Evolutionary conservation across 2,329 filamentous ascomycete species (phyloP), one percentile per base, ranked within the genome.

Genomic region (Phialophora macrospora): DNA sequence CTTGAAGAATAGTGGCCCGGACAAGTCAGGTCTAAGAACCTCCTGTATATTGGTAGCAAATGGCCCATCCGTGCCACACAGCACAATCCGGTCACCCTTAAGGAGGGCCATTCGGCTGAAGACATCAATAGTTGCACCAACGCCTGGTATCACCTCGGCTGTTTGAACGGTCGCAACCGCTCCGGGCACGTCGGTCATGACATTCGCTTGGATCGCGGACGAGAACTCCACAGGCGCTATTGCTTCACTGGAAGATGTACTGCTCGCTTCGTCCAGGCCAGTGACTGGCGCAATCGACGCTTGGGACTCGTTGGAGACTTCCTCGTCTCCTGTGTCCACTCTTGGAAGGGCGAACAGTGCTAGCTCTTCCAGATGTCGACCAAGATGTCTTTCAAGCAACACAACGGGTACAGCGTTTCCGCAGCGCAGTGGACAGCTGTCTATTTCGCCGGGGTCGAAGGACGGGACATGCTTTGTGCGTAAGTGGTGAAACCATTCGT

Each of bases 321-420:
- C 56, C 4, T 60, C 54, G 44, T 62, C 52, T 24, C 34, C 32
- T 7, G 59, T 57, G 20, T 49, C 52, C 2, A 9, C 8, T 26
- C 62, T 67, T 22, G 68, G 68, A 17, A 70, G 54, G 6, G 62
- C 70, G 61, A 71, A 73, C 2, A 72, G 59, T 11, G 72, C 71
- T 12, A 74, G 57, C 22, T 73, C 71, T 54, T 73, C 64, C 34
- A 73, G 48, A 64, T 74, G 72, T 11, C 63, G 49, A 9, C 55
- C 71, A 34, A 74, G 48, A 60, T 74, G 72, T 17, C 57, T 54
- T 41, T 70, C 63, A 28, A 59, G 48, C 22, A 32, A 24, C 17
- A 62, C n/a, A 24, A 24, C 44, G 6, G 60, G 60, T 17, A 51
- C 20, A 14, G 0, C 26, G 32, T 26, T 22, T 54, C 48, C 51